Evolutionary conservation across 371 early-diverging fungal genomes (phyloP), one percentile per base, ranked within the genome.

Genomic region (Chytridiales sp.): DNA sequence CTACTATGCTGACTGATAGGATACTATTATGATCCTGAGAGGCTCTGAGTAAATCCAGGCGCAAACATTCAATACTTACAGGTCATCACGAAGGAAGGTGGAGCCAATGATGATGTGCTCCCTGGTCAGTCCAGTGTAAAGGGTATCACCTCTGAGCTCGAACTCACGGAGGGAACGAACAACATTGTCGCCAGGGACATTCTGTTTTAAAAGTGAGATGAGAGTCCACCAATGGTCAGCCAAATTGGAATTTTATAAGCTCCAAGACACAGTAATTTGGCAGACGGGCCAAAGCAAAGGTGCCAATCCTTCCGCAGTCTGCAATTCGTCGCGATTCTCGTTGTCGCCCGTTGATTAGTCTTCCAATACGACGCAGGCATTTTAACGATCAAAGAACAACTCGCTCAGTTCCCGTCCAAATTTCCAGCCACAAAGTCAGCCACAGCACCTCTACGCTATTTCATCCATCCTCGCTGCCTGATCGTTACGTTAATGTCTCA

Each of bases 131-230:
- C 83, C 75, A 47, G 95, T 80, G 46, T 86, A 85, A 67, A 95
- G 81, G 52, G 85, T 81, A 68, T 89, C 91, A 65, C 98, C 98
- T 60, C 91, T 86, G 61, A 95, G 83, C 83, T 95, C 95, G 60
- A 95, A 84, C 75, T 95, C 94, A 66, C 95, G 92, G 67, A 89
- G 77, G 46, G 87, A 84, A 62, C 93, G 91, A 80, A 92, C 87
- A 61, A 90, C 84, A 66, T 89, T 91, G 75, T 93, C 93, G 55
- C 80, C 83, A 58, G 83, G 71, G 64, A 87, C 87, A 79, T 63
- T 68, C 78, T 76, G 41, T 40, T 58, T 4, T 19, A 40, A 35
- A 24, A 55, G 29, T 41, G 27, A 21, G 19, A 24, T 51, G 44
- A 19, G 4, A 4, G 59, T 17, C 27, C 4, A 13, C 40, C n/a